Base-by-base conservation (phyloP, 2,329 filamentous ascomycete genomes). In the Venturia nashicola region DNA sequence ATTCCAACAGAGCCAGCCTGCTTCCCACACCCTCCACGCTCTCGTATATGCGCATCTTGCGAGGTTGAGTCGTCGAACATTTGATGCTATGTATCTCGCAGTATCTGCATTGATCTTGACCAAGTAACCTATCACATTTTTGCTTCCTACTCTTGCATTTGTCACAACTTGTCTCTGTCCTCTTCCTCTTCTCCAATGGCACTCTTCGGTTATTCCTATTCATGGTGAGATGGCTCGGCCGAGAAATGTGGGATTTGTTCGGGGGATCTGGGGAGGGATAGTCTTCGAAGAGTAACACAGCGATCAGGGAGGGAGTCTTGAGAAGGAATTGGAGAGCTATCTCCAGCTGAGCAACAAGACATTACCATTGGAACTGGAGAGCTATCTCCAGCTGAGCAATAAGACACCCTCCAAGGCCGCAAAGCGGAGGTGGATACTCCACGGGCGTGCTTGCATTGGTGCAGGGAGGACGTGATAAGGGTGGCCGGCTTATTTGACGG, bases 91-190 rank as follows among this genome's bases (percentile, higher is more conserved):
- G 74, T 16, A 72, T 67, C 48, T 73, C 64, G 69, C 77, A 79
- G 70, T 79, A 78, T 46, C 73, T 72, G 66, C 77, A 79, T 32
- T 74, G 67, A 3, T 72, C 71, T 55, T 76, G 71, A 32, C 73
- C 75, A 5, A 72, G 69, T 64, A 73, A 71, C 39, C 74, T 73
- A 64, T 75, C 70, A 69, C 77, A 79, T 68, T 79, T 79, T 65
- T 78, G 77, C 68, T 78, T 78, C 57, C 77, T 71, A 65, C 73
- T 75, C 70, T 78, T 78, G 73, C 77, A 79, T 65, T 77, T 76
- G 70, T 79, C 77, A 70, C 77, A 79, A 62, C 72, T 75, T 18
- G 75, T 76, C 67, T 78, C 77, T 61, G 77, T 77, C 32, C 77
- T 72, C 67, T 78, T 77, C 54, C 77, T 72, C 68, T 77, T 76